A percentile compares a stretch with the other conserved stretches of the same genome.
Conservation (phyloP, 2,329 filamentous ascomycete genomes). For the Ampelomyces quisqualis region DNA sequence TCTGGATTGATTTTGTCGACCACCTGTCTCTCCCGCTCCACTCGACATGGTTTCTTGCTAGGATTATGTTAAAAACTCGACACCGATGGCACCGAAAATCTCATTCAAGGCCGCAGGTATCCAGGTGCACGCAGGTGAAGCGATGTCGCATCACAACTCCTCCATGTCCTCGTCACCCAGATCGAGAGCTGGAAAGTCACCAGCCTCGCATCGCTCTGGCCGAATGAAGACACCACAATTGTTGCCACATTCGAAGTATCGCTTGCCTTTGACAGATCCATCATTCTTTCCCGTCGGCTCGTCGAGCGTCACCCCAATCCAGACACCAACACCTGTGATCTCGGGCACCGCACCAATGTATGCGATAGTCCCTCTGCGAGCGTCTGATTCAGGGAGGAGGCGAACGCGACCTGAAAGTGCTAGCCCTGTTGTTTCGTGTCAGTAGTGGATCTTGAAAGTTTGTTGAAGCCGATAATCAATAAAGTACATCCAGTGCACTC, state of each 20-base stretch:
- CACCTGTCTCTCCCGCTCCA: too few species aligned
- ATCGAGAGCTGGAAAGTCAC: slow-evolving; percentile 63
- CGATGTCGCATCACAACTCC: slow-evolving; percentile 51
- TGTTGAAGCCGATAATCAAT: slow-evolving; percentile 12
- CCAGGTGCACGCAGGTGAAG: background rate
- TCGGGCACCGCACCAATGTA: slow-evolving; percentile 75
- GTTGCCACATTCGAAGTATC: slow-evolving; percentile 69
- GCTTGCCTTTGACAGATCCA: slow-evolving; percentile 65
- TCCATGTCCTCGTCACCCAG: slow-evolving; percentile 65
- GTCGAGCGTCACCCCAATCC: slow-evolving; percentile 73
- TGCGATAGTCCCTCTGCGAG: slow-evolving; percentile 66
- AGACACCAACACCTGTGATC: slow-evolving; percentile 65
- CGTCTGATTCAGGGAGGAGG: slow-evolving; percentile 62
- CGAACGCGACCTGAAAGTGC: slow-evolving; percentile 36
- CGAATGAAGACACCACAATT: slow-evolving; percentile 79
- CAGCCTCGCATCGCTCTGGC: slow-evolving; percentile 74
- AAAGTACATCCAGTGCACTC: slow-evolving; percentile 1
- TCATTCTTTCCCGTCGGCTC: slow-evolving; percentile 84
- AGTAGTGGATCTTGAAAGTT: slow-evolving; percentile 1
- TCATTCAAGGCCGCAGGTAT: too few species aligned
- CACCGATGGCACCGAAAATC: too few species aligned
- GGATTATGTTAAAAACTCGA: too few species aligned
- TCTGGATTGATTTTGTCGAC: too few species aligned
- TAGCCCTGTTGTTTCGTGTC: slow-evolving; percentile 24
- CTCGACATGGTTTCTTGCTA: too few species aligned